Evolutionary conservation across 2,329 filamentous ascomycete species (phyloP).

Genomic region (Trichoderma oligosporum): DNA sequence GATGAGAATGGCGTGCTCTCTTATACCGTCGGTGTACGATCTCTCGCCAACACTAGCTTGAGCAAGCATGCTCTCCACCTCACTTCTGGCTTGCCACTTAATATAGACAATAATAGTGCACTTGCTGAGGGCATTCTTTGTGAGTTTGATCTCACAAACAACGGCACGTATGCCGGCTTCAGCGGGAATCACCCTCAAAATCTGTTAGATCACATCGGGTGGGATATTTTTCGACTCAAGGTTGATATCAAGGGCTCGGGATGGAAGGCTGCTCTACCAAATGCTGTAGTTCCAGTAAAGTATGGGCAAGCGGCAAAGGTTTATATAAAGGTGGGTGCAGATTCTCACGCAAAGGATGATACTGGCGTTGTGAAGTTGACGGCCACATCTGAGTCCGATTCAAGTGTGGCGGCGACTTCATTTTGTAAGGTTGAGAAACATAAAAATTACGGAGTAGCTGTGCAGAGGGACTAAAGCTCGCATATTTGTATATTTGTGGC

Average conservation of each 20-base stretch:
- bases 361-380: slow-evolving; percentile 30
- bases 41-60: slow-evolving; percentile 34
- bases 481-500: too few relatives aligned
- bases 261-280: slow-evolving; percentile 44
- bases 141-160: slow-evolving; percentile 46
- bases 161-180: slow-evolving; percentile 34
- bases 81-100: slow-evolving; percentile 32
- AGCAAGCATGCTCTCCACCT: slow-evolving; percentile 36
- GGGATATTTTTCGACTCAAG: slow-evolving; percentile 47
- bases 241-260: slow-evolving; percentile 43
- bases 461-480: too few relatives aligned
- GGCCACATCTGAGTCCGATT: slow-evolving; percentile 45
- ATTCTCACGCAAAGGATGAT: slow-evolving; percentile 29
- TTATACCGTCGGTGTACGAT: slow-evolving; percentile 47
- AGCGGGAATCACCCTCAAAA: slow-evolving; percentile 32
- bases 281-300: slow-evolving; percentile 39
- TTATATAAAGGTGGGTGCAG: slow-evolving; percentile 41
- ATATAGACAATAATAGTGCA: slow-evolving; percentile 24
- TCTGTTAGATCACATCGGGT: slow-evolving; percentile 38
- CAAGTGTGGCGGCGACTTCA: slow-evolving; percentile 27
- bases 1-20: slow-evolving; percentile 42
- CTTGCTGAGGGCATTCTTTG: slow-evolving; percentile 40
- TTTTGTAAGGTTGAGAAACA: slow-evolving; percentile 33
- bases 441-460: neutral
- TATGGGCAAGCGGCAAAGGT: slow-evolving; percentile 39